phyloP scores from a whole-genome alignment of 139 green algal species.

The Prasinococcaceae sp. region DNA sequence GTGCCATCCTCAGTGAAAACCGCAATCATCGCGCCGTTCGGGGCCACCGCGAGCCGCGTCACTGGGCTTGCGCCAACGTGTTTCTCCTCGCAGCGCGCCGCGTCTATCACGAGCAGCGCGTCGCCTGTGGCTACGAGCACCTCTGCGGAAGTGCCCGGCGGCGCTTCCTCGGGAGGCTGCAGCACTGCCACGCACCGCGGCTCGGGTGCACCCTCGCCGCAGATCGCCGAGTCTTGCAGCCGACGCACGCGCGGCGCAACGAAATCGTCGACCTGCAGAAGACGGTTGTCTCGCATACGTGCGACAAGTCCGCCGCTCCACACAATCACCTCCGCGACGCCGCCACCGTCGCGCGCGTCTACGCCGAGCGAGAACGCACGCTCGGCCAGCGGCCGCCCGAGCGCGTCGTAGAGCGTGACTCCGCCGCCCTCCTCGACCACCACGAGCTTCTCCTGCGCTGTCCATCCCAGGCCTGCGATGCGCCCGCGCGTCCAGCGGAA shows the following conservation, averaged over 20 bases:
- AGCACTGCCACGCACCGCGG: slow-evolving; percentile 47
- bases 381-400: neutral
- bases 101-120: slow-evolving; percentile 38
- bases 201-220: neutral
- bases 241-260: neutral
- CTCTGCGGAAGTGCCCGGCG: slow-evolving; percentile 31
- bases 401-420: slow-evolving; percentile 21
- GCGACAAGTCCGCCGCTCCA: neutral
- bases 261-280: neutral
- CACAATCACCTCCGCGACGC: neutral
- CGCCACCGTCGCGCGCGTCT: neutral
- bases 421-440: slow-evolving; percentile 43
- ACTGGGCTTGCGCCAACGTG: slow-evolving; percentile 10
- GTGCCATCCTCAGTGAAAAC: slow-evolving; percentile 32
- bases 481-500: slow-evolving; percentile 52
- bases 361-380: neutral
- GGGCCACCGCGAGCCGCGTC: slow-evolving; percentile 39
- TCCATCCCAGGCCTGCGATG: slow-evolving; percentile 62
- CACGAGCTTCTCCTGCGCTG: slow-evolving; percentile 41
- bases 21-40: slow-evolving; percentile 50
- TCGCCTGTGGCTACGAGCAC: slow-evolving; percentile 43
- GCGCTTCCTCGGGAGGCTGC: too few species aligned
- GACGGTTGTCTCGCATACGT: neutral
- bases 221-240: neutral
- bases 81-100: slow-evolving; percentile 8